Base-by-base conservation (phyloP, 495 filamentous ascomycete species). In the Lasiosphaeriaceae sp. region DNA sequence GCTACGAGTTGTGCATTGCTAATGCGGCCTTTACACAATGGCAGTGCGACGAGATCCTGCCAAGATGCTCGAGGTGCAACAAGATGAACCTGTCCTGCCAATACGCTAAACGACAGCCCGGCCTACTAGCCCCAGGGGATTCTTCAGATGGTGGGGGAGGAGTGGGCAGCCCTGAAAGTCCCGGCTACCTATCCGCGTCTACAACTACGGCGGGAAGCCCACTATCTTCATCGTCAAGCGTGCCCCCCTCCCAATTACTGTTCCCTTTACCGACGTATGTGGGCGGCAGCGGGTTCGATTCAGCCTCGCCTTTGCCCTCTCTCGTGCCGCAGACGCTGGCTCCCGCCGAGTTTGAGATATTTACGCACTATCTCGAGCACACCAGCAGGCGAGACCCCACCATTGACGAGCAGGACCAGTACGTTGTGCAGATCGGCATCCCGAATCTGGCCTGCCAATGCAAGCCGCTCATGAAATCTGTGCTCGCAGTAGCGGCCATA, bases 311-410 rank as follows among this genome's bases (percentile, higher is more conserved):
- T 2, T 29, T 63, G 41, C 56, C 20, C 12, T 54, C 52, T 1
- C 57, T 45, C 19, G 45, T 41, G 2, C 56, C 56, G 3, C 47
- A 61, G 46, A 50, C 47, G 12, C 66, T 77, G 1, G 56, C 64
- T 5, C 61, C 67, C 11, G 62, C 56, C 23, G 75, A 76, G 24
- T 63, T 71, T 37, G 64, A 65, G 41, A 65, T 77, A 2, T 44
- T 77, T 11, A 59, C 58, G 24, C 72, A 76, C 65, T 77, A 73
- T 43, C 63, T 76, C 26, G 65, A 70, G 12, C 74, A 77, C 62
- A 77, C 74, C 1, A 74, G 75, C 59, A 69, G 53, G 39, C n/a
- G n/a, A n/a, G 66, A 66, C n/a, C 49, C 63, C 12, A 68, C 71
- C 0, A 57, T 72, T 17, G 69, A 71, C 46, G 43, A 66, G 16